Percentiles rank a stretch among this genome's conserved stretches.
These are phyloP conservation scores for Leccinum olivaceopallidum DNA, from an alignment of 768 basidiomycete genomes.

Conservation along the genomic window DNA sequence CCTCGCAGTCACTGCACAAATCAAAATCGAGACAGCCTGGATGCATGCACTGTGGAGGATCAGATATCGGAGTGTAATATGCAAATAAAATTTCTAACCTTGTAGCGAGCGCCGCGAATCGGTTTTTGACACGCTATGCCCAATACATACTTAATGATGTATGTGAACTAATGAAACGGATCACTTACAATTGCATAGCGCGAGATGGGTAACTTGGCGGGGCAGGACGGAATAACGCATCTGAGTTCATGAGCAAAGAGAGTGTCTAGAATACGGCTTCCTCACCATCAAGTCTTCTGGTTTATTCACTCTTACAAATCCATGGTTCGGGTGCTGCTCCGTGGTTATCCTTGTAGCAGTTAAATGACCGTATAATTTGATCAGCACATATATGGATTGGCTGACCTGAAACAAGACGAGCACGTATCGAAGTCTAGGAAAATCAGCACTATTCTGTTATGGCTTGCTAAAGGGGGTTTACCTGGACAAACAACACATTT, in stretches of 20 bases:
- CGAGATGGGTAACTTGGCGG: conserved; percentile 44
- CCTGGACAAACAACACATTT: conserved; percentile 76
- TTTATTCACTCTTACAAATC: conserved; percentile 63
- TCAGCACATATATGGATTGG: background rate
- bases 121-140: conserved; percentile 43
- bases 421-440: conserved; percentile 75
- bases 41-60: conserved; percentile 69
- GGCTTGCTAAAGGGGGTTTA: conserved; percentile 6
- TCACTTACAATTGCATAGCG: conserved; percentile 55
- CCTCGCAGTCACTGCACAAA: conserved; percentile 77
- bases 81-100: conserved; percentile 42
- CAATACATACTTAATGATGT: background rate
- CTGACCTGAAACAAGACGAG: conserved; percentile 61
- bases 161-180: background rate
- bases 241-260: conserved; percentile 21
- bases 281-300: conserved; percentile 59
- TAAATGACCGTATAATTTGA: background rate
- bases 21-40: conserved; percentile 78
- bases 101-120: conserved; percentile 70
- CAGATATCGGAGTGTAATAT: background rate
- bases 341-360: conserved; percentile 49
- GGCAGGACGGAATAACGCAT: conserved; percentile 26
- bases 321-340: conserved; percentile 78
- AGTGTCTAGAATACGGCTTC: background rate
- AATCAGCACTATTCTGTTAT: conserved; percentile 9